A percentile compares a stretch with the other conserved stretches of the same genome.
Evolutionary conservation across 345 rosid species (phyloP).

Genomic region (Schrenkiella parvula): DNA sequence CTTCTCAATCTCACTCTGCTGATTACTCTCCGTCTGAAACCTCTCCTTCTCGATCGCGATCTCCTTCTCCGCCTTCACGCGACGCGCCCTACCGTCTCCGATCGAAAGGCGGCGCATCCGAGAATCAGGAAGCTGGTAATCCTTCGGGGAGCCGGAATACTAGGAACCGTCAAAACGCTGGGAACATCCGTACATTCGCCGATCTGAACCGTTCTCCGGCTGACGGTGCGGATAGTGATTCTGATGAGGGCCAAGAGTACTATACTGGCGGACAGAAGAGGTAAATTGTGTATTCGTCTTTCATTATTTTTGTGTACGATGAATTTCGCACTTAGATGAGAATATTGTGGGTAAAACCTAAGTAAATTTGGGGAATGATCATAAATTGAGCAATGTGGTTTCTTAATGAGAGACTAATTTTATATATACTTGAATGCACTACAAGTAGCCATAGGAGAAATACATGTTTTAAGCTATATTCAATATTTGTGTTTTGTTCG

Average conservation of each 20-base stretch:
- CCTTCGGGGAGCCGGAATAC: conserved; percentile 42
- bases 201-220: conserved; percentile 66
- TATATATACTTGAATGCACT: not conserved
- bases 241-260: conserved; percentile 66
- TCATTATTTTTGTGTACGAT: not conserved
- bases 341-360: not conserved
- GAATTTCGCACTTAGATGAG: not conserved
- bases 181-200: conserved; percentile 64
- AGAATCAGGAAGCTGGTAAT: conserved; percentile 4
- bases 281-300: conserved; percentile 31
- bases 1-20: conserved; percentile 43
- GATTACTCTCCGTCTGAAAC: conserved; percentile 49
- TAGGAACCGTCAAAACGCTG: conserved; percentile 44
- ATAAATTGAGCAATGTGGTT: not conserved
- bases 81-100: conserved; percentile 50
- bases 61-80: conserved; percentile 55
- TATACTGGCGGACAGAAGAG: conserved; percentile 92
- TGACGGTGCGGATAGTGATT: conserved; percentile 42
- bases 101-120: conserved; percentile 41
- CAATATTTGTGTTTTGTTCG: not conserved
- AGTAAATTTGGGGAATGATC: not conserved
- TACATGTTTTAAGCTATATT: not conserved
- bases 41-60: conserved; percentile 60
- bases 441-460: not conserved
- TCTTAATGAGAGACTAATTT: not conserved